Evolutionary conservation across 768 basidiomycete species (phyloP), one percentile per base, ranked within the genome.

Genomic region (Amanita rubescens): DNA sequence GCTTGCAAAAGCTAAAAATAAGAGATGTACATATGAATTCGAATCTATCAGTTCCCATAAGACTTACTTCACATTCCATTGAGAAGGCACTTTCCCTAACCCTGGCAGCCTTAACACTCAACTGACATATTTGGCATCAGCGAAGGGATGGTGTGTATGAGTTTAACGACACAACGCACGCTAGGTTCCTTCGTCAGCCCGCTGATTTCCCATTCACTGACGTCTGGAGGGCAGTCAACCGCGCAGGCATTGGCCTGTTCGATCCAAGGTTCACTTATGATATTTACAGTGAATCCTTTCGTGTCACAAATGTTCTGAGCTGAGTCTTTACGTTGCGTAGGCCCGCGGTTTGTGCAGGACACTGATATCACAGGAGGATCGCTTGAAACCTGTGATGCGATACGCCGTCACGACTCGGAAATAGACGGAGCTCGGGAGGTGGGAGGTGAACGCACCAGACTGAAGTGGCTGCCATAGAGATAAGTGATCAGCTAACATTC

Each of bases 181-280:
- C 83, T 81, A 3, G 74, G 70, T 56, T 72, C 77, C 61, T 71
- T 74, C 3, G 81, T 84, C 54, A 84, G 63, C 11, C 84, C 85
- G 44, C 80, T 80, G 39, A 85, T 62, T 5, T 67, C 67, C 85
- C 85, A 86, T 65, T 84, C 81, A 52, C 76, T 74, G 24, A 78
- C 66, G 15, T 75, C 67, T 6, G 65, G 65, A 7, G 81, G 84
- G 3, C 79, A 71, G 54, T 84, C 75, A n/a, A 81, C 70, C 1
- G 75, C 70, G 44, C 70, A 65, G 20, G 65, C 63, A 57, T 84
- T 85, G 3, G 84, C 81, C 8, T 79, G 76, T 53, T 77, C 75
- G 34, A 79, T 61, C 68, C 80, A 85, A 0, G 85, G 74, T 64
- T 88, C 84, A 58, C 84, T 86, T 64, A 92, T 85, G 44, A 86